Evolutionary conservation across 495 filamentous ascomycete genomes (phyloP), one percentile per base, ranked within the genome.

Genomic region (Elaphomyces granulatus): DNA sequence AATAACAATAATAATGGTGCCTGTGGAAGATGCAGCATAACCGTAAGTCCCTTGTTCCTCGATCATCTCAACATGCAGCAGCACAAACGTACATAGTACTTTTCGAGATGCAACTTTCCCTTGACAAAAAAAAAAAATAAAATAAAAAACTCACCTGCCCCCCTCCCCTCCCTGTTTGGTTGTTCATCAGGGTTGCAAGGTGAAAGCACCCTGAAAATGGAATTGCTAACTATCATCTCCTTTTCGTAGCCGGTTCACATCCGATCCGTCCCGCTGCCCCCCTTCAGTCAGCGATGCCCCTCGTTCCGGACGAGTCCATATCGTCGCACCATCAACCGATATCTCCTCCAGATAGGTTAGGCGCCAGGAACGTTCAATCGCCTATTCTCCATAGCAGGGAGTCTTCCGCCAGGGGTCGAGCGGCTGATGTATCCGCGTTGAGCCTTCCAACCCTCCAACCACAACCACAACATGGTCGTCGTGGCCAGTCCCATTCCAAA

Each of bases 401-500:
- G 46, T 50, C 64, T 19, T 67, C 64, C 31, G 40, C 59, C 32
- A 58, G 64, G 51, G 63, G 63, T 50, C 56, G 68, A 58, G 51
- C 54, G 30, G 51, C 56, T 17, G 61, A 66, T 37, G 47, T 53
- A 37, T 56, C 62, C 44, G 52, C 60, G 21, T 53, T 63, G 31
- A 44, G 55, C 40, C 49, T 52, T 15, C 53, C 67, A 35, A 62
- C 61, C 36, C 38, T 66, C 39, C 67, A 68, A 54, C 55, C 67
- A 40, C 64, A 59, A 35, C 45, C 41, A 28, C 44, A 32, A 26
- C 47, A 40, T 39, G 28, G 47, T 42, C 60, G 55, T 47, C 62
- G 58, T 51, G 70, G 56, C 51, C 67, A 61, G 37, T 74, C 73
- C 40, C 70, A 73, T 44, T 74, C 72, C 15, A 71, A 71, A 38